A percentile compares a stretch with the other conserved stretches of the same genome.
These are phyloP conservation scores for Penicillium palitans DNA, from an alignment of 2,329 filamentous ascomycete genomes.

Conservation along the genomic window DNA sequence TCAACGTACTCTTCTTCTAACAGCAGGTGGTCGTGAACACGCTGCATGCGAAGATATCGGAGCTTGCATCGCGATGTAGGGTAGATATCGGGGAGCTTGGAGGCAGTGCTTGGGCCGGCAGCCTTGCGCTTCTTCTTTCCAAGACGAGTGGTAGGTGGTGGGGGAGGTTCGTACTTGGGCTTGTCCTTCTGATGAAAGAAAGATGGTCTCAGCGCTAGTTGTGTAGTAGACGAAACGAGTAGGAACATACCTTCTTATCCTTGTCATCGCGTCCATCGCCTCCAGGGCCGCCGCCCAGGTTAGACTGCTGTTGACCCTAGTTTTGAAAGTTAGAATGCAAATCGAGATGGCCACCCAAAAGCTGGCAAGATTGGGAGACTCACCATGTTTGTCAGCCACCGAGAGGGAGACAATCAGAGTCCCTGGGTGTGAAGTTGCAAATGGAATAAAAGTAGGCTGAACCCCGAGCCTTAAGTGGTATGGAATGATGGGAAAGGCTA, in stretches of 20 bases:
- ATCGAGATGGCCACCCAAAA: slow-evolving; percentile 2
- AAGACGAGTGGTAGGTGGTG: slow-evolving; percentile 92
- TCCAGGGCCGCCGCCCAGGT: slow-evolving; percentile 71
- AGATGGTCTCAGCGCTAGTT: slow-evolving; percentile 18
- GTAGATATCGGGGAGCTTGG: slow-evolving; percentile 91
- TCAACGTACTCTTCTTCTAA: slow-evolving; percentile 98
- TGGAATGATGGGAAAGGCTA: slow-evolving; percentile 7
- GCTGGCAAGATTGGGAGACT: slow-evolving; percentile 21
- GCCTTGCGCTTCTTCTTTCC: slow-evolving; percentile 98
- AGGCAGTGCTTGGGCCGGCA: slow-evolving; percentile 87
- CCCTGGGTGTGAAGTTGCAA: neutral
- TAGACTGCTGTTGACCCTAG: slow-evolving; percentile 66
- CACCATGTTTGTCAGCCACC: slow-evolving; percentile 38
- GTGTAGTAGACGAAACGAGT: neutral
- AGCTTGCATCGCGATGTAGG: slow-evolving; percentile 98
- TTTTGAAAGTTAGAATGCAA: slow-evolving; percentile 25
- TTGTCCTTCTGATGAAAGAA: slow-evolving; percentile 78
- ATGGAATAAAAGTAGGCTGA: neutral
- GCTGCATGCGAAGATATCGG: slow-evolving; percentile 94
- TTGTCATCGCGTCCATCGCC: slow-evolving; percentile 79
- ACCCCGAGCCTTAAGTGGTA: neutral
- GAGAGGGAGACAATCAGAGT: slow-evolving; percentile 19
- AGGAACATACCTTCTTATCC: slow-evolving; percentile 77
- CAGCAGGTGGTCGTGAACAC: slow-evolving; percentile 94
- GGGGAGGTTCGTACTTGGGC: slow-evolving; percentile 99